phyloP scores from a whole-genome alignment of 352 stramenopile genomes.

The Globisporangium spinosum region DNA sequence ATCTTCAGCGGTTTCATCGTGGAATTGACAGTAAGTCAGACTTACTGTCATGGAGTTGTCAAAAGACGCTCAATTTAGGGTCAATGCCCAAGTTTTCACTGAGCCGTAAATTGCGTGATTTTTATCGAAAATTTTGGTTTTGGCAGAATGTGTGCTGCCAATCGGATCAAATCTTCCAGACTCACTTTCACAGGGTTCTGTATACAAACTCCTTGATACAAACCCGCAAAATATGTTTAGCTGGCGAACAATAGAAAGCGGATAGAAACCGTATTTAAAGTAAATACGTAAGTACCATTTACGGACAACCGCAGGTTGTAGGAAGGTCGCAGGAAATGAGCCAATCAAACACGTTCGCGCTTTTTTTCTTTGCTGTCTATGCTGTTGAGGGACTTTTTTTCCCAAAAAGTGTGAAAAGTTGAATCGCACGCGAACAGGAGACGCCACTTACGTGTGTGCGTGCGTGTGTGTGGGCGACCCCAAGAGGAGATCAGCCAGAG shows the following conservation, averaged over 20 bases:
- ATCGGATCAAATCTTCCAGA: neutral
- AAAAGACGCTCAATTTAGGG: neutral
- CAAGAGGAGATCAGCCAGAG: neutral
- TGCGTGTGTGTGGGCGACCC: neutral
- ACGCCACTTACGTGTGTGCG: neutral
- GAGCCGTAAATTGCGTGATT: neutral
- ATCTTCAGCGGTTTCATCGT: conserved; percentile 1
- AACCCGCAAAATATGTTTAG: too few relatives aligned
- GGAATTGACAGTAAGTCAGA: neutral
- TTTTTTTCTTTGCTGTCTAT: conserved; percentile 16
- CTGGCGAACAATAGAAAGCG: too few relatives aligned
- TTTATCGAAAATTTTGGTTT: neutral
- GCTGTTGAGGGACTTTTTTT: neutral
- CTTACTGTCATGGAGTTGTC: neutral
- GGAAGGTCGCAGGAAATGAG: neutral
- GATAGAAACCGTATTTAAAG: too few relatives aligned
- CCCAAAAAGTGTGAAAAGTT: neutral
- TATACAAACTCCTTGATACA: too few relatives aligned
- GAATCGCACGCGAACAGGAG: neutral
- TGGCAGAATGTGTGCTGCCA: neutral
- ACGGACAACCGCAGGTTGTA: too few relatives aligned
- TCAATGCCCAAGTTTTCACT: too few relatives aligned
- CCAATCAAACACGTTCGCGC: conserved; percentile 37
- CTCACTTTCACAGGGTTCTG: too few relatives aligned
- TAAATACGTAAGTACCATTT: too few relatives aligned